Base-by-base conservation (phyloP, 495 filamentous ascomycete species). In the Tuber borchii region DNA sequence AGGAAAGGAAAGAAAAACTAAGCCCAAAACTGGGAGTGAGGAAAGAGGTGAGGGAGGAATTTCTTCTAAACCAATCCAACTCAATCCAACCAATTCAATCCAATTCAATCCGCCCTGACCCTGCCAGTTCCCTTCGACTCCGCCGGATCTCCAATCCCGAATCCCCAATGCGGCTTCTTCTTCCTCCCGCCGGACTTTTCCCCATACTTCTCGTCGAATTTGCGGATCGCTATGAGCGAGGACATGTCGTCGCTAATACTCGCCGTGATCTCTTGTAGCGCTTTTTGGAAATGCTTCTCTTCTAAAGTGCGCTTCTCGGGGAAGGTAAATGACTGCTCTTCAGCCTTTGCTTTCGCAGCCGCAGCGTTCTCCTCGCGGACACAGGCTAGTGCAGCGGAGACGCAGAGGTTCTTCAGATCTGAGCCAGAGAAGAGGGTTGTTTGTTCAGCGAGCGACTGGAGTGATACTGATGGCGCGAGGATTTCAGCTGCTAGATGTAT, bases 381-480 rank as follows among this genome's bases (percentile, higher is more conserved):
- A 65, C 93, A 95, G 26, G 91, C 91, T 78, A 98, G 87, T 1
- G 95, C 95, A 0, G 95, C 95, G 6, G 94, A 91, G 5, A 99
- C 96, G 48, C 89, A 92, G 20, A 98, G 82, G 77, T 99, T 97
- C 87, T 99, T 99, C 39, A 98, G 86, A 81, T 99, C 95, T 2
- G 91, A 94, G n/a, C 95, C 95, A 0, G 94, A 97, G 83, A 97
- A 98, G n/a, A 97, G 87, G 0, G 93, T 90, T 0, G 96, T 97
- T 40, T 90, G 89, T 7, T 86, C 87, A 0, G 94, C 92, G 34
- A 98, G 84, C 2, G 89, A 86, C 8, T 87, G 84, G 1, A 98
- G 84, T 34, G 92, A 89, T 12, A 98, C 92, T 0, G 88, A 86
- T 0, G 85, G 81, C 37, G 91, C 92, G 0, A 98, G 84, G 2